These are phyloP conservation scores for Monoraphidium neglectum DNA, from an alignment of 139 green algal species.

Conservation along the genomic window DNA sequence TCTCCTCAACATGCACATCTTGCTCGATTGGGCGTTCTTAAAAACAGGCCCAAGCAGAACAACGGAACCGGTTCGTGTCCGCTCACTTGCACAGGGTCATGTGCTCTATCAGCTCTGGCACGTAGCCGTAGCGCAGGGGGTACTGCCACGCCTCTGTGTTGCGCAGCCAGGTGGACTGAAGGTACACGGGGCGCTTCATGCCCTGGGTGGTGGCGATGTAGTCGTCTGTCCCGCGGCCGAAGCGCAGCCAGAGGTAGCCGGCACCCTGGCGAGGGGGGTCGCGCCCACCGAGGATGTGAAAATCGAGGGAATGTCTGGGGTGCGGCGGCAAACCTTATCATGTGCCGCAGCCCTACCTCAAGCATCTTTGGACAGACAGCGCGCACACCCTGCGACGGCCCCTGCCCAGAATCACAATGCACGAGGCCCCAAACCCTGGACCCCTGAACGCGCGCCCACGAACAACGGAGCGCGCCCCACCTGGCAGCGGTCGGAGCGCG, in stretches of 20 bases:
- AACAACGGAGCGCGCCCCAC: background rate
- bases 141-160: background rate
- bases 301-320: too few relatives aligned
- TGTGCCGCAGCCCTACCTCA: too few relatives aligned
- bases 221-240: slow-evolving; percentile 1
- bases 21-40: too few relatives aligned
- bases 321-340: too few relatives aligned
- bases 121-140: slow-evolving; percentile 16
- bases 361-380: too few relatives aligned
- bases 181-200: slow-evolving; percentile 32
- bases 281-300: too few relatives aligned
- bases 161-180: slow-evolving; percentile 33
- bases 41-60: too few relatives aligned
- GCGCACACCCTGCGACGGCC: too few relatives aligned
- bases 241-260: slow-evolving; percentile 28
- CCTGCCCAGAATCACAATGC: too few relatives aligned
- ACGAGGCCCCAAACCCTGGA: too few relatives aligned
- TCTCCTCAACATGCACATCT: too few relatives aligned
- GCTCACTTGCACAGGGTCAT: slow-evolving; percentile 34
- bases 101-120: slow-evolving; percentile 22
- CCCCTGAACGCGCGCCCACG: too few relatives aligned
- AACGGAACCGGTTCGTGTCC: background rate
- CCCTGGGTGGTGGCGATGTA: background rate
- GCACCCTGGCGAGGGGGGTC: slow-evolving; percentile 17
- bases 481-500: background rate